Evolutionary conservation across 805 yeast genomes (phyloP), one percentile per base, ranked within the genome.

Genomic region (Wickerhamiella musiphila): DNA sequence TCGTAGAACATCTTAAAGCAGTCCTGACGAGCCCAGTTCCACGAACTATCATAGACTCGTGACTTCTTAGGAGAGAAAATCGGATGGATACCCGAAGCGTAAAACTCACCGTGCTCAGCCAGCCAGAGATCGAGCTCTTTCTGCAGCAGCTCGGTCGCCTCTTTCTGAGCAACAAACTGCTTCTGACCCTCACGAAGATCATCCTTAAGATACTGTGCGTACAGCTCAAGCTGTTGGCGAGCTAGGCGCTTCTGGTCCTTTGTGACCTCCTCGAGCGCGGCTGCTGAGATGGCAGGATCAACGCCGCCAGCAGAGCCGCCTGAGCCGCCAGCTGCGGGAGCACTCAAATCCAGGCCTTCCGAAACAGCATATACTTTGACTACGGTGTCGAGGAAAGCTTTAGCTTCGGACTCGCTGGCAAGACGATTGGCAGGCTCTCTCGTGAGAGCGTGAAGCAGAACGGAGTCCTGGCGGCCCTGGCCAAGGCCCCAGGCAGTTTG

Each of bases 1-100:
- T 90, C 95, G 54, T 70, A 90, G 62, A 79, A 90, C 81, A 90
- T 76, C 31, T 83, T 71, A 46, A 90, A 63, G 39, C 90, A 78
- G 55, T 90, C 94, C 65, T 90, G 98, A 59, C 95, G 79, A 29
- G 96, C 95, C 98, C 98, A 90, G 60, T 92, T 92, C 98, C 98
- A 90, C 60, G 84, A 83, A 15, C 95, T 83, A 60, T 90, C 96
- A 57, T 86, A 90, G 34, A 77, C 73, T 64, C 98, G 78, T 18
- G 95, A 93, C 65, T 90, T 90, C 60, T 78, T 68, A 40, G 86
- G 67, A 20, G 94, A 78, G 62, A 90, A 90, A 4, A 76, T 72
- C 26, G 96, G 94, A 44, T 73, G 65, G 48, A 90, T 76, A 53
- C 98, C 96, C 37, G 73, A 68, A 31, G 94, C 84, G 56, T 84